A percentile compares a stretch with the other conserved stretches of the same genome.
These are phyloP conservation scores for Sarcocystis neurona DNA, from an alignment of 169 alveolate genomes.

Conservation along the genomic window DNA sequence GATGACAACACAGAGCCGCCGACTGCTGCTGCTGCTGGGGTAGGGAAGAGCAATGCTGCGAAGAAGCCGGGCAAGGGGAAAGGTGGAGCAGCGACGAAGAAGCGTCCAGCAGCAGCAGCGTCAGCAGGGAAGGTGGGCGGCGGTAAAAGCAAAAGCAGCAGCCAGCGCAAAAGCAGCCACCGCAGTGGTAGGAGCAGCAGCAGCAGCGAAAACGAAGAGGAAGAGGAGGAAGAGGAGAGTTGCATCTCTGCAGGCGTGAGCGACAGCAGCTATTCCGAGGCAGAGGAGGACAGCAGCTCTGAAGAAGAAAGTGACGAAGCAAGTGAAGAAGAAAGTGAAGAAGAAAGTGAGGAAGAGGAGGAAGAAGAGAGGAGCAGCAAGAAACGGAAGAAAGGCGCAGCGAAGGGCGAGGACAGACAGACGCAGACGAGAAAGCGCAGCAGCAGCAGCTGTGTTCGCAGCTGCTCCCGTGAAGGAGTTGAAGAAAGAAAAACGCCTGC, in stretches of 20 bases:
- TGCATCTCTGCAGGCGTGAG: background rate
- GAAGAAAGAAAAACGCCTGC: background rate
- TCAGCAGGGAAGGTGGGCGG: no score
- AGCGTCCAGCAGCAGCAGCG: no score
- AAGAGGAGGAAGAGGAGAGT: constrained; percentile 10
- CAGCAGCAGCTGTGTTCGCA: no score
- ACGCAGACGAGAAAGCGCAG: no score
- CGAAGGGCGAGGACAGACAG: no score
- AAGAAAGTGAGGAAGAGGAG: constrained; percentile 1
- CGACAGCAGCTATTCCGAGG: background rate
- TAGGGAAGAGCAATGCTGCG: background rate
- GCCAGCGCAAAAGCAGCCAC: background rate
- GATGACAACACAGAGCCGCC: constrained; percentile 12
- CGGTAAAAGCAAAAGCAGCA: background rate
- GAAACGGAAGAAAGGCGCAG: background rate
- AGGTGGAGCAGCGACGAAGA: background rate
- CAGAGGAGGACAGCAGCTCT: background rate
- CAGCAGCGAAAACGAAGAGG: constrained; percentile 9
- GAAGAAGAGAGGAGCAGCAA: constrained; percentile 18
- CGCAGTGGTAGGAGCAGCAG: background rate
- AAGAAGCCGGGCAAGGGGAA: background rate
- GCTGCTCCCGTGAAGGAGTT: background rate
- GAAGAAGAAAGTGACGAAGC: constrained; percentile 25
- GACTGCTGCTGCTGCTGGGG: background rate
- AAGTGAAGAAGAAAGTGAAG: constrained; percentile 18